phyloP scores from a whole-genome alignment of 1,284 basidiomycete species.

The Kwoniella shivajii region DNA sequence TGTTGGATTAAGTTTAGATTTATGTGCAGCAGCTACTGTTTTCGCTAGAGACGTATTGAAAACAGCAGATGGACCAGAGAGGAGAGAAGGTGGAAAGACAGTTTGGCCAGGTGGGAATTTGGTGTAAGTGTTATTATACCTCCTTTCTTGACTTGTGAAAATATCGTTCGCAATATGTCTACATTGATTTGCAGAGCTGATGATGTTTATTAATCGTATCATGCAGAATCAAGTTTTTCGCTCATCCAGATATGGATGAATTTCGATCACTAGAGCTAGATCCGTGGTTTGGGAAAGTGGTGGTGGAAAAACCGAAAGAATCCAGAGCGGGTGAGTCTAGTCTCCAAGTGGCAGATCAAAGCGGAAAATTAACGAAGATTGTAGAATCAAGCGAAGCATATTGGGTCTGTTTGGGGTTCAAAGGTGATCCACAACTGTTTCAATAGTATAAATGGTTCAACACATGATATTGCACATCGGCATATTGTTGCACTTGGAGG shows the following conservation, averaged over 20 bases:
- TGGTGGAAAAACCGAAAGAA: slow-evolving; percentile 50
- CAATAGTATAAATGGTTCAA: neutral
- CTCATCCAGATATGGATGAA: slow-evolving; percentile 48
- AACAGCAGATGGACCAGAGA: slow-evolving; percentile 5
- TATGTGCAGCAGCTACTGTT: slow-evolving; percentile 47
- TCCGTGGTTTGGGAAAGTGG: slow-evolving; percentile 45
- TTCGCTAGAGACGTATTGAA: slow-evolving; percentile 37
- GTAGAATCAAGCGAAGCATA: slow-evolving; percentile 54
- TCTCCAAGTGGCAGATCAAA: neutral
- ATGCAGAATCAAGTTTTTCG: slow-evolving; percentile 50
- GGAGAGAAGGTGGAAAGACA: slow-evolving; percentile 14
- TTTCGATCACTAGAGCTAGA: slow-evolving; percentile 45
- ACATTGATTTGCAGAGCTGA: neutral
- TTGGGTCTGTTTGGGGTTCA: slow-evolving; percentile 52
- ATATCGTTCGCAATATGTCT: too few species aligned
- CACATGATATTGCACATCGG: neutral
- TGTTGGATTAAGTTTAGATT: slow-evolving; percentile 45
- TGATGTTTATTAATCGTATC: neutral
- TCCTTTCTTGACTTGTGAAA: too few species aligned
- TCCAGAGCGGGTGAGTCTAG: slow-evolving; percentile 40
- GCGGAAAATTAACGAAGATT: neutral
- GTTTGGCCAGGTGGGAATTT: slow-evolving; percentile 44
- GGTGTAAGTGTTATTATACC: slow-evolving; percentile 38
- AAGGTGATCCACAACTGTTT: slow-evolving; percentile 36
- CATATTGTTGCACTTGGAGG: too few species aligned